Evolutionary conservation across 148 eudicot genomes (phyloP).

Genomic region (Cornus florida): DNA sequence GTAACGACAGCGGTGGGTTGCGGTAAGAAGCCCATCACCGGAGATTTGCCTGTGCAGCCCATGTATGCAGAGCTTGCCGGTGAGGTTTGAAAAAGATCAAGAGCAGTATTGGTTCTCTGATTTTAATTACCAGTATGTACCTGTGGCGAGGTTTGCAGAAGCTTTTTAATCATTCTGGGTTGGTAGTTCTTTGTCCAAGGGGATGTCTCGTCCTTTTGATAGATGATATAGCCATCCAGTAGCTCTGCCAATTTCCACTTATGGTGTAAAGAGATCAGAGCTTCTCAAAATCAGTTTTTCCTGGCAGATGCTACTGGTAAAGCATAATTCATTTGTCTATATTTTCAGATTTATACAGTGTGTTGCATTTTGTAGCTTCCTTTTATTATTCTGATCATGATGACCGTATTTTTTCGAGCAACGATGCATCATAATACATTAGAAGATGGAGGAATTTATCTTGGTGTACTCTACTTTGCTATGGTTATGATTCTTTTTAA

Average conservation of each 20-base stretch:
- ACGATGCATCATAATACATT: conserved; percentile 80
- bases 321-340: conserved; percentile 68
- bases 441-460: conserved; percentile 75
- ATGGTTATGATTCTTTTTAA: conserved; percentile 88
- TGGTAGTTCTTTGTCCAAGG: conserved; percentile 56
- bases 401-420: conserved; percentile 86
- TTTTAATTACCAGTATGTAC: conserved; percentile 53
- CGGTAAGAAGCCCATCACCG: no score
- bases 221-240: conserved; percentile 65
- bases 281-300: conserved; percentile 77
- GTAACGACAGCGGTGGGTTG: no score
- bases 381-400: conserved; percentile 56
- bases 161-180: conserved; percentile 67
- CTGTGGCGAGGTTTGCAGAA: conserved; percentile 76
- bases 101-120: conserved; percentile 72
- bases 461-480: conserved; percentile 86
- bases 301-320: conserved; percentile 80
- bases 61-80: no score
- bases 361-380: conserved; percentile 69
- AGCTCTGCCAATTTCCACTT: conserved; percentile 68
- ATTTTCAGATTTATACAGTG: conserved; percentile 62
- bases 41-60: no score
- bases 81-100: conserved; percentile 90
- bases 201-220: conserved; percentile 68
- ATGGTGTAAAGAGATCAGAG: conserved; percentile 65